phyloP scores from a whole-genome alignment of 371 early-diverging fungal genomes.

The Mucor irregularis region DNA sequence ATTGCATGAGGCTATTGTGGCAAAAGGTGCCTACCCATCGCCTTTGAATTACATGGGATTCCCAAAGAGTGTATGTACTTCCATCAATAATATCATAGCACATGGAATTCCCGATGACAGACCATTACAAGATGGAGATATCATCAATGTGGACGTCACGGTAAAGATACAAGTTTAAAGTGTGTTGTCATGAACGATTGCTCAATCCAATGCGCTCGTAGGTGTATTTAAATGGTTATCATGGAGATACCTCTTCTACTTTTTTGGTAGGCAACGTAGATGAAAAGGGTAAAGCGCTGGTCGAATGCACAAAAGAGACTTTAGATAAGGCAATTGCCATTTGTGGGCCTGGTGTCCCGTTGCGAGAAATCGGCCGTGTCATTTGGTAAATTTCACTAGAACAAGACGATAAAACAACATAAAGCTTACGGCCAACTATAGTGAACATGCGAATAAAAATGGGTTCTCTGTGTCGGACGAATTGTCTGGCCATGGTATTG shows the following conservation, averaged over 20 bases:
- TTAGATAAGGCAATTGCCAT: constrained; percentile 74
- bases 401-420: not conserved
- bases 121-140: constrained; percentile 77
- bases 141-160: constrained; percentile 86
- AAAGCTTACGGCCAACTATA: not conserved
- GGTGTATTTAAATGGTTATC: constrained; percentile 75
- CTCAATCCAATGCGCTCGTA: constrained; percentile 9
- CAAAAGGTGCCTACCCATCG: constrained; percentile 79
- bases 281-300: constrained; percentile 59
- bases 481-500: constrained; percentile 91
- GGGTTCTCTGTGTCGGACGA: constrained; percentile 73
- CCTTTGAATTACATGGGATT: constrained; percentile 85
- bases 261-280: constrained; percentile 84
- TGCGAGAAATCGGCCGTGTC: constrained; percentile 70
- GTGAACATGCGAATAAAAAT: constrained; percentile 49
- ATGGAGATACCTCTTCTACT: constrained; percentile 87
- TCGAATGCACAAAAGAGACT: constrained; percentile 70
- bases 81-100: constrained; percentile 87
- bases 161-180: no score
- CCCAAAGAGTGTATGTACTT: constrained; percentile 82
- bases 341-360: constrained; percentile 76
- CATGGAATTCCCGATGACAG: constrained; percentile 92
- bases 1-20: constrained; percentile 71
- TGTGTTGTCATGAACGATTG: not conserved
- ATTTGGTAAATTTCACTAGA: constrained; percentile 50